Base-by-base conservation (phyloP, 2,329 filamentous ascomycete genomes). In the Lachnellula subtilissima region DNA sequence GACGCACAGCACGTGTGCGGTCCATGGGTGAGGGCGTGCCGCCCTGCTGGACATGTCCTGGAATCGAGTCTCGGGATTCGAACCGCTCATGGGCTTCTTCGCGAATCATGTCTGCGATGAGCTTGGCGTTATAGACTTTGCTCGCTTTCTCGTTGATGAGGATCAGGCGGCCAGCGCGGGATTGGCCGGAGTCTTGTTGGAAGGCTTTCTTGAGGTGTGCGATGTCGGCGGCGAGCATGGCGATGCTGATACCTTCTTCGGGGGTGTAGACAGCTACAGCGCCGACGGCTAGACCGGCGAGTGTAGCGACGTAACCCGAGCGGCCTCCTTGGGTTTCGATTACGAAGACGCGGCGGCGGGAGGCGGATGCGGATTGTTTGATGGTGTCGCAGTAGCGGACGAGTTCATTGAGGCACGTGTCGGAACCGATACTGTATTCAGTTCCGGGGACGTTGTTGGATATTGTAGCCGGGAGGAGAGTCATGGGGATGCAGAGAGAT, bases 401-500 rank as follows among this genome's bases (percentile, higher is more conserved):
- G 40, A 99, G 80, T 54, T 96, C 91, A 75, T 99, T 99, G 60
- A 99, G 77, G 70, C 94, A 97, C 1, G 94, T 99, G 69, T 99
- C 94, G 35, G 91, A 96, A 45, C 94, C 94, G 47, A 99, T 84
- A 1, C 91, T 97, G 77, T 97, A 97, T 74, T 99, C 94, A 0
- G 93, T 96, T 40, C 94, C 94, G 0, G 94, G 94, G 4, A 99
- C 94, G 71, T 99, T 99, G 80, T 99, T 99, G 63, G 91, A 96
- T 65, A 99, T 93, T 9, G 94, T 99, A n/a, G 94, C 94, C 0
- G 94, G 94, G 25, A 99, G 80, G 43, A 97, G 81, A 52, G 88
- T 83, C 80, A 97, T 90, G 19, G 94, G 94, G 61, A 99, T 97
- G 72, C 90, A 91, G 70, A 99, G 88, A 1, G 88, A 87, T 11